These are phyloP conservation scores for Colletotrichum somersetense DNA, from an alignment of 2,329 filamentous ascomycete species.

Conservation along the genomic window DNA sequence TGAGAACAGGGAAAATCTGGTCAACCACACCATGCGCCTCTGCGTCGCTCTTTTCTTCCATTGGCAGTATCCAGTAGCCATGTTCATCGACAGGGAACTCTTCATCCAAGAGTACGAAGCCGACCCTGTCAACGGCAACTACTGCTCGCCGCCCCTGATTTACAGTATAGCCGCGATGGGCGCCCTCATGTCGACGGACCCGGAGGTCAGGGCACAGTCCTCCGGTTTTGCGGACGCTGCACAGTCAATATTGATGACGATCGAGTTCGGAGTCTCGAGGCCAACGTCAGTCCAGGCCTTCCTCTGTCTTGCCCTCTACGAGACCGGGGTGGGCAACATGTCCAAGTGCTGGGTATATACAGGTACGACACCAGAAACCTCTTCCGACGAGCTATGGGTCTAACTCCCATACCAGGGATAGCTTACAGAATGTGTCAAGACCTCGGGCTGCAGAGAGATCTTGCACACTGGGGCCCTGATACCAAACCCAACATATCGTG, in stretches of 20 bases:
- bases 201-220: slow-evolving; percentile 23
- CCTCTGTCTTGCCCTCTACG: slow-evolving; percentile 47
- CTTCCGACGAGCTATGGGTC: slow-evolving; percentile 32
- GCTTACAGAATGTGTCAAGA: slow-evolving; percentile 50
- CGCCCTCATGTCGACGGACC: slow-evolving; percentile 42
- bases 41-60: slow-evolving; percentile 46
- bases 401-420: slow-evolving; percentile 42
- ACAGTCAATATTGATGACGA: slow-evolving; percentile 45
- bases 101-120: slow-evolving; percentile 43
- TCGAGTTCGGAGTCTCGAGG: slow-evolving; percentile 43
- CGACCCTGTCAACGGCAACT: slow-evolving; percentile 43
- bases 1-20: slow-evolving; percentile 7
- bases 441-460: slow-evolving; percentile 48
- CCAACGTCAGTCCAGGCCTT: slow-evolving; percentile 47
- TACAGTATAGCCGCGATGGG: slow-evolving; percentile 46
- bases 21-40: slow-evolving; percentile 22
- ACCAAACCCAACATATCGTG: slow-evolving; percentile 40
- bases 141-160: slow-evolving; percentile 46
- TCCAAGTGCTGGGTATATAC: slow-evolving; percentile 47
- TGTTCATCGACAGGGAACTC: slow-evolving; percentile 49
- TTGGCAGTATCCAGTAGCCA: slow-evolving; percentile 49
- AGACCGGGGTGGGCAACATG: slow-evolving; percentile 46
- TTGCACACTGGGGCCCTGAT: slow-evolving; percentile 43
- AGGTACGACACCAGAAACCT: background rate
- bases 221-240: slow-evolving; percentile 43